Percentiles rank a stretch among this genome's conserved stretches.
Conservation (phyloP, 2,329 filamentous ascomycete genomes). For the Hypoxylon sp. region DNA sequence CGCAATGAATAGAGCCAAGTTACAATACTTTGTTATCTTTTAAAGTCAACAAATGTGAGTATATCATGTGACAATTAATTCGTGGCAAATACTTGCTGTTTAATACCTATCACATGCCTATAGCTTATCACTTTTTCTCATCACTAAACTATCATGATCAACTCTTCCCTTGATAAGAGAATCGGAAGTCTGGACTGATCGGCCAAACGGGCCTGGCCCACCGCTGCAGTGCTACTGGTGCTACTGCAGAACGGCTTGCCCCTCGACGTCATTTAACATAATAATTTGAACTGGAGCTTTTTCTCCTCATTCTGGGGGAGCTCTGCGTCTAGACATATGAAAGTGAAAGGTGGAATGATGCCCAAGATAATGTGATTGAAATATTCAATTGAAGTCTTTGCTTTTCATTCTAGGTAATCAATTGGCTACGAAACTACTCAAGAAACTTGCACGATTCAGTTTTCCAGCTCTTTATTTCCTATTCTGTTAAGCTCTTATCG, state of each 20-base stretch:
- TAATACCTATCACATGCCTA: not conserved
- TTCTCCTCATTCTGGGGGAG: conserved; percentile 36
- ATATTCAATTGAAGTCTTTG: conserved; percentile 14
- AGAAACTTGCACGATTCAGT: conserved; percentile 10
- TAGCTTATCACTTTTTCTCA: not conserved
- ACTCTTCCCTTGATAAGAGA: conserved; percentile 2
- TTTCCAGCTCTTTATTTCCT: not conserved
- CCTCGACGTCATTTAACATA: conserved; percentile 50
- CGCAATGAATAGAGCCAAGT: conserved; percentile 6
- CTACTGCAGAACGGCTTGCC: conserved; percentile 37
- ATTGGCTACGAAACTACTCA: conserved; percentile 3
- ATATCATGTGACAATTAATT: not conserved
- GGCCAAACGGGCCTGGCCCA: conserved; percentile 29
- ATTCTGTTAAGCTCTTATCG: conserved; percentile 16
- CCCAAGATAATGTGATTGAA: conserved; percentile 9
- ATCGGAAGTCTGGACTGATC: conserved; percentile 34
- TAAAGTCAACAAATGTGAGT: not conserved
- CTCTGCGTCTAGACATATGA: conserved; percentile 26
- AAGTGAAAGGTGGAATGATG: conserved; percentile 11
- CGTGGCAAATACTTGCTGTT: not conserved
- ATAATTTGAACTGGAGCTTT: conserved; percentile 25
- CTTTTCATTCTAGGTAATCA: conserved; percentile 5
- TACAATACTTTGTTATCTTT: not conserved
- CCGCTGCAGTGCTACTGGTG: conserved; percentile 34
- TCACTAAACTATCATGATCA: not conserved